A percentile compares a stretch with the other conserved stretches of the same genome.
Evolutionary conservation across 495 filamentous ascomycete species (phyloP).

Genomic region (Annulohypoxylon maeteangense): DNA sequence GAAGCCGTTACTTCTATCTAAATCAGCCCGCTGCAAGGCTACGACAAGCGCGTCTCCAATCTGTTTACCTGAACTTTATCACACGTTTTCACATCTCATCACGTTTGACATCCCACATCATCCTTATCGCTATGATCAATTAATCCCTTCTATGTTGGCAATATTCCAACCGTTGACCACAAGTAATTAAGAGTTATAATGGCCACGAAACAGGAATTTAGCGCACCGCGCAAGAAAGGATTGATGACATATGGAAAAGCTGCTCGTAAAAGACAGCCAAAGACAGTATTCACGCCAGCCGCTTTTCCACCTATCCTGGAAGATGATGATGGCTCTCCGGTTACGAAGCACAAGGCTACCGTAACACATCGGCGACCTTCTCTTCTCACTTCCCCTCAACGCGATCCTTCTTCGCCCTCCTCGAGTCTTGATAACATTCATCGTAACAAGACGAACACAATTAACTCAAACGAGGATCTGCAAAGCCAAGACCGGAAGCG

Average conservation of each 20-base stretch:
- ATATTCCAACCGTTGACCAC: conserved; percentile 6
- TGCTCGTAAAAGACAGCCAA: conserved; percentile 43
- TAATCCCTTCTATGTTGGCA: conserved; percentile 1
- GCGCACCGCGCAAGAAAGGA: conserved; percentile 51
- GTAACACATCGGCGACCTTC: conserved; percentile 31
- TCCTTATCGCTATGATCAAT: conserved; percentile 18
- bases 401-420: conserved; percentile 27
- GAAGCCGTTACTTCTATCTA: conserved; percentile 1
- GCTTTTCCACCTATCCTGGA: conserved; percentile 45
- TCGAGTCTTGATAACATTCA: conserved; percentile 16
- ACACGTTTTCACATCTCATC: neutral
- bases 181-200: conserved; percentile 33
- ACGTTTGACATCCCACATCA: neutral
- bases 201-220: conserved; percentile 50
- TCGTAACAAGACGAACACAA: conserved; percentile 17
- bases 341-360: conserved; percentile 35
- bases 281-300: conserved; percentile 41
- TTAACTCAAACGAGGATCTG: conserved; percentile 1
- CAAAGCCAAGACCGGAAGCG: conserved; percentile 42
- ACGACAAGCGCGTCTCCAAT: conserved; percentile 31
- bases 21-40: conserved; percentile 27
- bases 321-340: conserved; percentile 39
- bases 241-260: conserved; percentile 56
- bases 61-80: conserved; percentile 11
- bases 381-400: conserved; percentile 34